Conservation (phyloP, 176 grass and related monocot genomes). For the Avena insularis region DNA sequence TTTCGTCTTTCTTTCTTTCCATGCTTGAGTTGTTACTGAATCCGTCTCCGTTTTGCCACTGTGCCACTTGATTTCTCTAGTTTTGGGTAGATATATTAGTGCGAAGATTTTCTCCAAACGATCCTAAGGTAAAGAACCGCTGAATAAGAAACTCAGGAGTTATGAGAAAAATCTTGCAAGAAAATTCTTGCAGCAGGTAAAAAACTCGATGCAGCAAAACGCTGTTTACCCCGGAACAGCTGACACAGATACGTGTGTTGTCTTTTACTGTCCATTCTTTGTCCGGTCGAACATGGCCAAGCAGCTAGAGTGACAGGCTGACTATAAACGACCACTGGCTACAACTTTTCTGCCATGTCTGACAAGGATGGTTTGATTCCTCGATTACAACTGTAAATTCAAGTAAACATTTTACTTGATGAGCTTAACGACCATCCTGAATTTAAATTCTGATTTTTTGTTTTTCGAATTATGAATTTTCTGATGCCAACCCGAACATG, state of each 20-base stretch:
- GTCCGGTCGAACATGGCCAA: not conserved
- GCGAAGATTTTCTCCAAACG: not conserved
- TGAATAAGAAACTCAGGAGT: not conserved
- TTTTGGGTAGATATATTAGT: not conserved
- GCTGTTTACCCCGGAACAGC: not conserved
- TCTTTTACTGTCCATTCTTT: not conserved
- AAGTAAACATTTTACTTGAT: not conserved
- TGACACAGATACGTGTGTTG: not conserved
- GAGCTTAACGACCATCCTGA: not conserved
- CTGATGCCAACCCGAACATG: conserved; percentile 8
- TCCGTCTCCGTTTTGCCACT: not conserved
- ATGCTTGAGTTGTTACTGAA: not conserved
- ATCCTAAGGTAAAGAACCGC: not conserved
- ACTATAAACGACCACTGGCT: not conserved
- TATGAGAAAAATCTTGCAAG: not conserved
- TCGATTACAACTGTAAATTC: not conserved
- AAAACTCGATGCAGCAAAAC: not conserved
- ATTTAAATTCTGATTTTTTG: not conserved
- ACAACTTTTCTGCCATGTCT: conserved; percentile 10
- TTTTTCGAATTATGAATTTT: not conserved
- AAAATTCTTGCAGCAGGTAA: not conserved
- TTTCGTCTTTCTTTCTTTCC: not conserved
- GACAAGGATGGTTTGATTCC: conserved; percentile 4
- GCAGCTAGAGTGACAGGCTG: conserved; percentile 21
- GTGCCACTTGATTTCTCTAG: not conserved